These are phyloP conservation scores for Somion occarium DNA, from an alignment of 1,284 basidiomycete species.

Conservation along the genomic window DNA sequence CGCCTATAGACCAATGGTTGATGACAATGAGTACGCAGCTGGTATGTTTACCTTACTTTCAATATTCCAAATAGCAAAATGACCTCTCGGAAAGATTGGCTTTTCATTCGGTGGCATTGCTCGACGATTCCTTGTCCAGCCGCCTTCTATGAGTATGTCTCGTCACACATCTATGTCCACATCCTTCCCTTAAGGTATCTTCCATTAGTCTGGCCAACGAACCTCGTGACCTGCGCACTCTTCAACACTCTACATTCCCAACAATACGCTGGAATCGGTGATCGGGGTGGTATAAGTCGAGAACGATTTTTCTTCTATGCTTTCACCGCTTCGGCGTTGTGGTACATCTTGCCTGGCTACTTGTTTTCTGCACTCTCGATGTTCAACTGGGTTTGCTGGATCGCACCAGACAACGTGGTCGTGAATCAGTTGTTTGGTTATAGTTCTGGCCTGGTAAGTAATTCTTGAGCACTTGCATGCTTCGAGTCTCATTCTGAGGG, in stretches of 20 bases:
- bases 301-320: constrained; percentile 71
- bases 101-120: constrained; percentile 81
- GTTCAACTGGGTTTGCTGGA: constrained; percentile 72
- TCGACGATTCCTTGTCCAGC: constrained; percentile 75
- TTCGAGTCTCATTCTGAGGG: neutral
- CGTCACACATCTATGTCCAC: neutral
- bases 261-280: constrained; percentile 54
- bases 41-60: constrained; percentile 11
- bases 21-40: constrained; percentile 80
- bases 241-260: constrained; percentile 70
- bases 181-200: neutral
- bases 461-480: too few species aligned
- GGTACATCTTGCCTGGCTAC: constrained; percentile 67
- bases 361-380: constrained; percentile 47
- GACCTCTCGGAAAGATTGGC: constrained; percentile 42
- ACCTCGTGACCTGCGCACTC: constrained; percentile 78
- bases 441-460: constrained; percentile 49
- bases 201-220: constrained; percentile 72
- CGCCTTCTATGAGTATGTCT: constrained; percentile 71
- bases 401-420: constrained; percentile 61
- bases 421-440: constrained; percentile 79
- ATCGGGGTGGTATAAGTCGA: constrained; percentile 62
- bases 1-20: constrained; percentile 56
- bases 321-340: constrained; percentile 49
- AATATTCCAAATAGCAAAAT: neutral